phyloP scores from a whole-genome alignment of 345 rosid species.

The Brassica juncea region DNA sequence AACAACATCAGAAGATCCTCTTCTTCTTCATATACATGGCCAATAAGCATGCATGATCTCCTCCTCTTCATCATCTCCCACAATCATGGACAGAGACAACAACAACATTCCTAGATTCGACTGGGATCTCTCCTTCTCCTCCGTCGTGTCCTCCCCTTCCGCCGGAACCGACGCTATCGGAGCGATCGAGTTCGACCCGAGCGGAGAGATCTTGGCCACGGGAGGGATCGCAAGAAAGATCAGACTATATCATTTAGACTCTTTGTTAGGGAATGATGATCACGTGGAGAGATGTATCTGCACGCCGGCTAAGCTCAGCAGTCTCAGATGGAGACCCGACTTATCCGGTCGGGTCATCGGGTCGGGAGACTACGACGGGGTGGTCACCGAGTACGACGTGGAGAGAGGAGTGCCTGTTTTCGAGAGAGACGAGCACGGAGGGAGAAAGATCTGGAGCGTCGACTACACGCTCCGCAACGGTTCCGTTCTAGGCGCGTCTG shows the following conservation, averaged over 20 bases:
- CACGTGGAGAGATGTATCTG: conserved; percentile 61
- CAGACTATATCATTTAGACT: conserved; percentile 55
- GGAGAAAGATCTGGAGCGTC: conserved; percentile 86
- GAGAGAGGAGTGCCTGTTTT: conserved; percentile 60
- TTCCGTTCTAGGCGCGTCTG: conserved; percentile 72
- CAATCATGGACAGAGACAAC: conserved; percentile 26
- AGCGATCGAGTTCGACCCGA: conserved; percentile 70
- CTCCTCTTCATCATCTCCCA: conserved; percentile 34
- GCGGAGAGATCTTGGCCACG: conserved; percentile 59
- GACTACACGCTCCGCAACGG: conserved; percentile 57
- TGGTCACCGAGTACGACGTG: conserved; percentile 77
- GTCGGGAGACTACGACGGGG: conserved; percentile 92
- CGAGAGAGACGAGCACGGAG: conserved; percentile 95
- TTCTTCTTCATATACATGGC: conserved; percentile 54
- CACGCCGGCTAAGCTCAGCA: conserved; percentile 91
- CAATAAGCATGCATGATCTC: conserved; percentile 48
- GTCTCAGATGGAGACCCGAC: conserved; percentile 74
- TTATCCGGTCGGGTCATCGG: conserved; percentile 59
- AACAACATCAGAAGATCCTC: conserved; percentile 33
- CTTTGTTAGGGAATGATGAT: conserved; percentile 45
- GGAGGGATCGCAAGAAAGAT: conserved; percentile 90
- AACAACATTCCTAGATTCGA: conserved; percentile 47
- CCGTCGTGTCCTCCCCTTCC: conserved; percentile 49
- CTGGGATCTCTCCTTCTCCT: conserved; percentile 65
- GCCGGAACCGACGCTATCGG: conserved; percentile 65